These are phyloP conservation scores for Candida awuae DNA, from an alignment of 805 yeast species.

Conservation along the genomic window DNA sequence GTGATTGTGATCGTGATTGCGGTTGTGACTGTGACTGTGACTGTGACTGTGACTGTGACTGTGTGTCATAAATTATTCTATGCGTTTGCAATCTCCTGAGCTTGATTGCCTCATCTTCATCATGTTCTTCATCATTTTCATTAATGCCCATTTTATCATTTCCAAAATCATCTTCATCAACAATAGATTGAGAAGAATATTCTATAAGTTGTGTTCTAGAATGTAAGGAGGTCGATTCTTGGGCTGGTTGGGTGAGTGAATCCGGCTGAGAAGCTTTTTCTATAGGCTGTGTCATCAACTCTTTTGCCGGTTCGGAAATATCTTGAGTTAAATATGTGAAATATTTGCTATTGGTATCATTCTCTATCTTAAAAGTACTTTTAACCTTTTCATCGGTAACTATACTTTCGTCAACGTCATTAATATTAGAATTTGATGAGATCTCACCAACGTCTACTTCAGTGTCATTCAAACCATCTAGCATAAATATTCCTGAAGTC, in stretches of 20 bases:
- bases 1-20: not conserved
- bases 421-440: not conserved
- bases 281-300: no score
- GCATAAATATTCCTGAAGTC: not conserved
- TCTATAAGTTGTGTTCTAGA: constrained; percentile 7
- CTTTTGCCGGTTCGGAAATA: not conserved
- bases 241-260: no score
- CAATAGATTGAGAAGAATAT: constrained; percentile 7
- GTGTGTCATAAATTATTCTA: constrained; percentile 3
- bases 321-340: constrained; percentile 4
- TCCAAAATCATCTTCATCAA: not conserved
- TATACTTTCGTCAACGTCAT: not conserved
- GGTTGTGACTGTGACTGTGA: constrained; percentile 2
- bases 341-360: not conserved
- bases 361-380: not conserved
- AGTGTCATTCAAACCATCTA: not conserved
- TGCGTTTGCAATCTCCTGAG: constrained; percentile 5
- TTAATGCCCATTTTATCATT: not conserved
- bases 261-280: no score
- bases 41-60: constrained; percentile 4
- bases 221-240: no score
- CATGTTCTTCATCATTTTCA: constrained; percentile 1
- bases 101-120: constrained; percentile 2
- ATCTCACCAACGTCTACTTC: not conserved
- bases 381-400: not conserved